Conservation (phyloP, 192 early-diverging fungal genomes). For the Coemansia erecta region DNA sequence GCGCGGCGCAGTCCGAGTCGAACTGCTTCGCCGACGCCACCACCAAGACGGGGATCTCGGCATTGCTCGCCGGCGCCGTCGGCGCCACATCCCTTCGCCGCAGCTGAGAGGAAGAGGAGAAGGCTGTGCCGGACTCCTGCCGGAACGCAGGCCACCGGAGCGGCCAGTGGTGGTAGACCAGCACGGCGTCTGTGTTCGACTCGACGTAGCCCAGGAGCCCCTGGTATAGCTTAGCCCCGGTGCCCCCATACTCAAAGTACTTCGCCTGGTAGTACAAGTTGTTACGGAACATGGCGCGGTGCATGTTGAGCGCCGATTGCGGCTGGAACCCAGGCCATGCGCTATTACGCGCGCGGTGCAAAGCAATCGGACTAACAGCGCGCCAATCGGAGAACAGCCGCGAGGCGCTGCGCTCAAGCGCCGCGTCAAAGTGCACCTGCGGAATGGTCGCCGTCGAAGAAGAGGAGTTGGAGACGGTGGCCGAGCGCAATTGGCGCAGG, state of each 20-base stretch:
- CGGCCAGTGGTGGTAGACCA: constrained; percentile 54
- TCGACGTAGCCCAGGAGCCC: constrained; percentile 28
- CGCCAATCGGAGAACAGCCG: constrained; percentile 38
- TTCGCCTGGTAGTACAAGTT: constrained; percentile 54
- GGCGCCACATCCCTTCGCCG: constrained; percentile 12
- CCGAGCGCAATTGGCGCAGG: constrained; percentile 39
- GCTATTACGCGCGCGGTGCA: constrained; percentile 45
- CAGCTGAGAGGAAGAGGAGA: constrained; percentile 2
- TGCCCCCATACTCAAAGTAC: constrained; percentile 57
- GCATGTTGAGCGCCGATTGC: constrained; percentile 28
- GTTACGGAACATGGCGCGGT: constrained; percentile 49
- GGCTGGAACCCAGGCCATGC: constrained; percentile 50
- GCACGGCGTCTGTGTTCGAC: constrained; percentile 34
- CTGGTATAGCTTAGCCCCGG: constrained; percentile 46
- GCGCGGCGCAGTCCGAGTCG: constrained; percentile 37
- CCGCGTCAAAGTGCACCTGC: constrained; percentile 30
- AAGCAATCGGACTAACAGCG: constrained; percentile 45
- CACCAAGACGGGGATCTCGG: constrained; percentile 36
- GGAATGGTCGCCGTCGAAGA: constrained; percentile 3
- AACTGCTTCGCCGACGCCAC: constrained; percentile 45
- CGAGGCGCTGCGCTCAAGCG: constrained; percentile 24
- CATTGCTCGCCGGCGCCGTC: constrained; percentile 8
- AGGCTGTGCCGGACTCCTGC: constrained; percentile 20
- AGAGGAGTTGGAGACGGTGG: background rate
- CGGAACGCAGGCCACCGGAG: constrained; percentile 53